Conservation (phyloP, 2,329 filamentous ascomycete genomes). For the Ramularia endophylla region DNA sequence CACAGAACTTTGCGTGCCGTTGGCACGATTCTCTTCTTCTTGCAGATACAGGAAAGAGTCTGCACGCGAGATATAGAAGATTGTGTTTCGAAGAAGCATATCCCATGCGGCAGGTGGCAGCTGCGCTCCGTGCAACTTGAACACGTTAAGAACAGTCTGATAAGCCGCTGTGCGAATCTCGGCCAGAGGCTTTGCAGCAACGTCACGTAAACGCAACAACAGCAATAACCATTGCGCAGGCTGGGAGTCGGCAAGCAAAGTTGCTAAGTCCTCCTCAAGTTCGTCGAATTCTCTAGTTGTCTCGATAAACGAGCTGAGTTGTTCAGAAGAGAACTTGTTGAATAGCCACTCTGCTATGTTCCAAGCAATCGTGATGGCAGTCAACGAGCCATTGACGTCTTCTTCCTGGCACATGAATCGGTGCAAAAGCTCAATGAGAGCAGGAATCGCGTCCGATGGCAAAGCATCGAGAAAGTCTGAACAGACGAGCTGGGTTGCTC, state of each 20-base stretch:
- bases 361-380: conserved; percentile 95
- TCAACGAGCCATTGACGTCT: conserved; percentile 91
- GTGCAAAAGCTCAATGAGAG: conserved; percentile 81
- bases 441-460: conserved; percentile 65
- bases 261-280: conserved; percentile 15
- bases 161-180: conserved; percentile 83
- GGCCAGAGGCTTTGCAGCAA: conserved; percentile 64
- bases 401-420: conserved; percentile 85
- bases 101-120: conserved; percentile 75
- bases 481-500: conserved; percentile 83
- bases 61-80: conserved; percentile 64
- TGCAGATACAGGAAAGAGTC: conserved; percentile 31
- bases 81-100: conserved; percentile 70
- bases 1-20: not conserved
- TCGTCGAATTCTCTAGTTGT: conserved; percentile 18
- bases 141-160: conserved; percentile 83
- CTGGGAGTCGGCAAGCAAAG: conserved; percentile 8
- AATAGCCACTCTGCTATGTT: conserved; percentile 83
- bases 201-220: conserved; percentile 62
- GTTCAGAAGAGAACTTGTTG: conserved; percentile 38
- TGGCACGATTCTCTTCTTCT: conserved; percentile 3
- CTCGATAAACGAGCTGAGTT: conserved; percentile 26
- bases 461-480: conserved; percentile 80
- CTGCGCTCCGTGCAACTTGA: conserved; percentile 82
- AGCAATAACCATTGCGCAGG: conserved; percentile 73